Evolutionary conservation across 345 rosid genomes (phyloP).

Genomic region (Populus tremula): DNA sequence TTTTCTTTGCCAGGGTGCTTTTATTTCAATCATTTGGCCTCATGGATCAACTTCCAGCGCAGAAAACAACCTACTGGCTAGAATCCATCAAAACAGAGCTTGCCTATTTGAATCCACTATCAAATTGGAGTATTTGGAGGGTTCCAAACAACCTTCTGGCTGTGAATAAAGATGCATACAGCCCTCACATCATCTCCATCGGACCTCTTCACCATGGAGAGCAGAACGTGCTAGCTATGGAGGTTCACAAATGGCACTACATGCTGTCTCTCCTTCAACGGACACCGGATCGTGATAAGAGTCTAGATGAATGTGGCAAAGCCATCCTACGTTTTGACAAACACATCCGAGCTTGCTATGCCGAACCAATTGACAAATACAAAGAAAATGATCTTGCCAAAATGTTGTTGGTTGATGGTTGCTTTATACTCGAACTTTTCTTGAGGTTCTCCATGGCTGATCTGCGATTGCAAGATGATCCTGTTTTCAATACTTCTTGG

Average conservation of each 20-base stretch:
- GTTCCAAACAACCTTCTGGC: slow-evolving; percentile 18
- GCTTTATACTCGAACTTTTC: slow-evolving; percentile 21
- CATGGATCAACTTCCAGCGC: too few relatives aligned
- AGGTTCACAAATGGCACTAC: not conserved
- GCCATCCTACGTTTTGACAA: not conserved
- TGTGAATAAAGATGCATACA: slow-evolving; percentile 2
- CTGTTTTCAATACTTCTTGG: slow-evolving; percentile 33
- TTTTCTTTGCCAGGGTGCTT: too few relatives aligned
- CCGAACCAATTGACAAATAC: not conserved
- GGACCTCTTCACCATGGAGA: slow-evolving; percentile 5
- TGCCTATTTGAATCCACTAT: slow-evolving; percentile 1
- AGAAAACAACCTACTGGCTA: too few relatives aligned
- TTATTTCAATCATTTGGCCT: too few relatives aligned
- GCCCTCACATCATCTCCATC: slow-evolving; percentile 12
- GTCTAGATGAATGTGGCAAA: slow-evolving; percentile 7
- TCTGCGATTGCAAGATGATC: slow-evolving; percentile 18
- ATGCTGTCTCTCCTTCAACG: not conserved
- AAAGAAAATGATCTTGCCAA: not conserved
- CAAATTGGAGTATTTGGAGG: slow-evolving; percentile 22
- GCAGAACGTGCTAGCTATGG: not conserved
- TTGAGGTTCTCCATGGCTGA: slow-evolving; percentile 19
- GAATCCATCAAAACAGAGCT: not conserved
- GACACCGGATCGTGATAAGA: too few relatives aligned
- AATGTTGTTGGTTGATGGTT: slow-evolving; percentile 10
- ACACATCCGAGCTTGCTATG: slow-evolving; percentile 3